Percentiles rank a stretch among this genome's conserved stretches.
These are phyloP conservation scores for Lagenidium giganteum DNA, from an alignment of 352 stramenopile genomes.

Conservation along the genomic window DNA sequence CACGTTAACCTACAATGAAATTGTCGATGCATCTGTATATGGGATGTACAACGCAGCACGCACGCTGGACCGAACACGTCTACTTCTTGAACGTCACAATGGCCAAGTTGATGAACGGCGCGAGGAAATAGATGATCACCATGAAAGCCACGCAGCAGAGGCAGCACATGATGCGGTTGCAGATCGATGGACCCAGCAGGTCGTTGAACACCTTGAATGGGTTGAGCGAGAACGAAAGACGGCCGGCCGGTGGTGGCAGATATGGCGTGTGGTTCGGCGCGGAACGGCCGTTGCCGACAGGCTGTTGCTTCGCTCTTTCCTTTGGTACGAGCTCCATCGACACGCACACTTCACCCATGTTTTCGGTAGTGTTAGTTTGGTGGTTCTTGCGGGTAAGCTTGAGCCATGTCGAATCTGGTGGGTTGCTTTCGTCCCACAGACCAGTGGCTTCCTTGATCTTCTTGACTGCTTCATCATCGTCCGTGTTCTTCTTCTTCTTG, in stretches of 20 bases:
- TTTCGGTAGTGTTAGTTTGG: constrained; percentile 73
- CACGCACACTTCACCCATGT: constrained; percentile 85
- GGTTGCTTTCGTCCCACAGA: constrained; percentile 80
- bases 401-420: constrained; percentile 78
- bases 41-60: no score
- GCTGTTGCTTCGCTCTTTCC: constrained; percentile 75
- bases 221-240: constrained; percentile 89
- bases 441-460: constrained; percentile 83
- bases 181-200: constrained; percentile 83
- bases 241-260: constrained; percentile 83
- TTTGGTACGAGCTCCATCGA: constrained; percentile 86
- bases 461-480: constrained; percentile 72
- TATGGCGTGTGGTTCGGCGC: constrained; percentile 92
- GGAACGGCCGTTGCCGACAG: constrained; percentile 76
- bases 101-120: constrained; percentile 79
- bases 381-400: constrained; percentile 80
- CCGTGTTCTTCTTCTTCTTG: constrained; percentile 71
- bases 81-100: constrained; percentile 63
- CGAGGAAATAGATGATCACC: constrained; percentile 82
- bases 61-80: no score
- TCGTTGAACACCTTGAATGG: constrained; percentile 89
- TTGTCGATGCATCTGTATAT: no score
- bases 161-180: constrained; percentile 79
- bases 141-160: constrained; percentile 84
- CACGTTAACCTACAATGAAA: no score